A percentile compares a stretch with the other conserved stretches of the same genome.
Conservation (phyloP, 495 filamentous ascomycete species). For the Aspergillus mulundensis region DNA sequence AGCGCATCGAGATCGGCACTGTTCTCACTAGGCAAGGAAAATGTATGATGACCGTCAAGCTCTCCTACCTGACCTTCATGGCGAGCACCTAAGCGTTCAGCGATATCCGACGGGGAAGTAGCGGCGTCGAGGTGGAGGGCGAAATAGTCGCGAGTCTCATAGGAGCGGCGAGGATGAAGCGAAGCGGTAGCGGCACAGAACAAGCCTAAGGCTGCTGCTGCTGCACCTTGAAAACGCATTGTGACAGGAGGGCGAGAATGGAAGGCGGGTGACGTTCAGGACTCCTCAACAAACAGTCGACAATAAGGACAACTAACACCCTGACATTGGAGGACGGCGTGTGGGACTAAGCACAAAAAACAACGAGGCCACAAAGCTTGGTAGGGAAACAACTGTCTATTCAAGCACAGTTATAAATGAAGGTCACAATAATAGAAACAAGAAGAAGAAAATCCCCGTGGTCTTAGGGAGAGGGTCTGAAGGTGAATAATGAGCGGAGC, state of each 20-base stretch:
- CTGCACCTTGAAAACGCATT: constrained; percentile 41
- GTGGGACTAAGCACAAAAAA: not conserved
- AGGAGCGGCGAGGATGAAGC: constrained; percentile 53
- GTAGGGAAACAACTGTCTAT: not conserved
- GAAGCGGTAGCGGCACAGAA: constrained; percentile 35
- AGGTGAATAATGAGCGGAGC: not conserved
- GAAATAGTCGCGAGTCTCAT: constrained; percentile 81
- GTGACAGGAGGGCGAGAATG: constrained; percentile 3
- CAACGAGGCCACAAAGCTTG: not conserved
- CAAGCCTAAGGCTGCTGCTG: constrained; percentile 35
- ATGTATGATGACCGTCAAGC: constrained; percentile 78
- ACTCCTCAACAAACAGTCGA: constrained; percentile 10
- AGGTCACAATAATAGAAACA: constrained; percentile 1
- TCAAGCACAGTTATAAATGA: constrained; percentile 5
- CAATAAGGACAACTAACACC: constrained; percentile 21
- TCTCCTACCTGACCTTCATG: constrained; percentile 84
- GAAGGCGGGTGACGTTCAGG: not conserved
- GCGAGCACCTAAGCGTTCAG: constrained; percentile 65
- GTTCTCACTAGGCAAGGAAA: constrained; percentile 58
- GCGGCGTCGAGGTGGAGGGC: constrained; percentile 72
- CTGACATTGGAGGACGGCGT: constrained; percentile 23
- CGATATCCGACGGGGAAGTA: constrained; percentile 65
- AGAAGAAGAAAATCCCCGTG: not conserved
- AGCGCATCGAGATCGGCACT: constrained; percentile 57
- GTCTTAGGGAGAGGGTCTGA: not conserved